Percentiles rank a stretch among this genome's conserved stretches.
These are phyloP conservation scores for Fagopyrum homotropicum DNA, from an alignment of 148 eudicot genomes.

Conservation along the genomic window DNA sequence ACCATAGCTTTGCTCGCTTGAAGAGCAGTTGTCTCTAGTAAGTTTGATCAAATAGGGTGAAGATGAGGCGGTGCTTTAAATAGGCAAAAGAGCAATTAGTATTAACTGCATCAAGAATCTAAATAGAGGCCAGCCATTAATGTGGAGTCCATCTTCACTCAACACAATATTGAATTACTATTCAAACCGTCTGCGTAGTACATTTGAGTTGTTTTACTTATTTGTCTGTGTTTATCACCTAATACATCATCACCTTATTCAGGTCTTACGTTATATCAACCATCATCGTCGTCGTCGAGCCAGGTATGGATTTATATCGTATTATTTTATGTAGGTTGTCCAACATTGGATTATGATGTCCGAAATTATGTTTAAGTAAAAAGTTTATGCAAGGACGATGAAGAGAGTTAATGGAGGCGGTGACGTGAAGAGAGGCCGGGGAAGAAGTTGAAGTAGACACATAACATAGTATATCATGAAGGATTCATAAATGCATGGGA, in stretches of 20 bases:
- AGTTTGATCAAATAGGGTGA: slow-evolving; percentile 10
- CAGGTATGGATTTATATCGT: no score
- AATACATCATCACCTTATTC: no score
- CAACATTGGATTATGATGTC: no score
- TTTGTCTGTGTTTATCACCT: no score
- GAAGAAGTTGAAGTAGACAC: not conserved
- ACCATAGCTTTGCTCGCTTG: slow-evolving; percentile 9
- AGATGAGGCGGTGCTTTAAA: not conserved
- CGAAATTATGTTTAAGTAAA: no score
- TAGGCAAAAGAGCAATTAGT: slow-evolving; percentile 5
- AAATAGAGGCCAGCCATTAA: slow-evolving; percentile 3
- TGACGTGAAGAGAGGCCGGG: slow-evolving; percentile 2
- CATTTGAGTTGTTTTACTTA: no score
- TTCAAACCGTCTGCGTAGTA: no score
- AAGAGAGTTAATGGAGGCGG: slow-evolving; percentile 10
- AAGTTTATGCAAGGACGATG: not conserved
- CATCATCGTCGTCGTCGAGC: no score
- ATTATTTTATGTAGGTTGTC: no score
- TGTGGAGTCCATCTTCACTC: not conserved
- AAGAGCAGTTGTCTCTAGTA: not conserved
- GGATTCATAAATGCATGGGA: slow-evolving; percentile 6
- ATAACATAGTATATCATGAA: not conserved
- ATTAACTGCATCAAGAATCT: slow-evolving; percentile 8
- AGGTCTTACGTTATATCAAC: no score
- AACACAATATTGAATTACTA: no score